Conservation (phyloP, 768 basidiomycete genomes). For the Tylopilus sp. region DNA sequence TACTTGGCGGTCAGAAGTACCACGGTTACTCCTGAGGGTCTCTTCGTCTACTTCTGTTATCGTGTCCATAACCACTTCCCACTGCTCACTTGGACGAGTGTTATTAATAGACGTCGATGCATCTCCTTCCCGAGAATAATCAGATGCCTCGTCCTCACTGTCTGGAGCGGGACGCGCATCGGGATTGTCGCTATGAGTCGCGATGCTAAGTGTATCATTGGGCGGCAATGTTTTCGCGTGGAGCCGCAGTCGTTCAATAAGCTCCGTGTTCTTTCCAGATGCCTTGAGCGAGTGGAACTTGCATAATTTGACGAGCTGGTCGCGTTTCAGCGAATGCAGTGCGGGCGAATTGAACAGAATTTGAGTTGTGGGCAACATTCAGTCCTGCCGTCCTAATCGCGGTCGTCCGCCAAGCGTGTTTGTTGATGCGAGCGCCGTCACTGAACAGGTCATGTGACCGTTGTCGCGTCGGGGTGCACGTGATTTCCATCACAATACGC, state of each 20-base stretch:
- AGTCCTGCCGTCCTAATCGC: not conserved
- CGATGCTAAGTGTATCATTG: conserved; percentile 53
- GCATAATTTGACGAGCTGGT: conserved; percentile 82
- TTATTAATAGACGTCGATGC: conserved; percentile 11
- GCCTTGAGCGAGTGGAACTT: conserved; percentile 80
- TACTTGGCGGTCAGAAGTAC: conserved; percentile 36
- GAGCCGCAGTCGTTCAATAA: conserved; percentile 63
- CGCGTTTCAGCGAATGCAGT: conserved; percentile 76
- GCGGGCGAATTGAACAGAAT: conserved; percentile 86
- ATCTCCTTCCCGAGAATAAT: conserved; percentile 14
- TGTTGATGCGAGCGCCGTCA: conserved; percentile 13
- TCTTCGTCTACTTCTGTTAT: conserved; percentile 65
- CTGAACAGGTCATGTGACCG: conserved; percentile 16
- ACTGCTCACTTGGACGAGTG: conserved; percentile 70
- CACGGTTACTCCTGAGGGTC: conserved; percentile 38
- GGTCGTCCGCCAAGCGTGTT: conserved; percentile 5
- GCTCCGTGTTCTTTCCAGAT: conserved; percentile 72
- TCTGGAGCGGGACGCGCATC: conserved; percentile 29
- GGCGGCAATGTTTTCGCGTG: conserved; percentile 64
- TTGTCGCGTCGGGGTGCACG: conserved; percentile 9
- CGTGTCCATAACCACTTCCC: conserved; percentile 85
- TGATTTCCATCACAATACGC: conserved; percentile 8
- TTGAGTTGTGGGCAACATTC: conserved; percentile 69
- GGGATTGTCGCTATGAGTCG: conserved; percentile 46
- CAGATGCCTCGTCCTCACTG: conserved; percentile 31